Evolutionary conservation across 352 stramenopile genomes (phyloP), one percentile per base, ranked within the genome.

Genomic region (Globisporangium acanthophoron): DNA sequence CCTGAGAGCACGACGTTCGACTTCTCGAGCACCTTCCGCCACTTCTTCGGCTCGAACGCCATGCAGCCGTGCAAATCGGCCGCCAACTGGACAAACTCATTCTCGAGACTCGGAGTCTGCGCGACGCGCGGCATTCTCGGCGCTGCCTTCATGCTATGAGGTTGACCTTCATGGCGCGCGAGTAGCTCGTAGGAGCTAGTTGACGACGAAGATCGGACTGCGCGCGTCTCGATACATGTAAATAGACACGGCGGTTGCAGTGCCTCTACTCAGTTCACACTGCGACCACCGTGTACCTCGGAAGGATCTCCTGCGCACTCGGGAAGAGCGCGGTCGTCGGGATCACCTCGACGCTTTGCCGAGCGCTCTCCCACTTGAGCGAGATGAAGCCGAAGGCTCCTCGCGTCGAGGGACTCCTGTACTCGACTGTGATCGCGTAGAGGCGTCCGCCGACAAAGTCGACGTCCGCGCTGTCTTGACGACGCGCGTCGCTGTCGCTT

Each of bases 41-140:
- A 90, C 56, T 72, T 72, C 60, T 74, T 83, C 47, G 79, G 77
- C 58, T 87, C 65, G 48, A 87, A 90, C 5, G 65, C 59, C 58
- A 74, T 76, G 63, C 79, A 89, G 20, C 51, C 47, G 56, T 74
- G 51, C 52, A 89, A 48, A 12, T 79, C 76, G 0, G 54, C 67
- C 24, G 75, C 76, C 48, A 89, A 61, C 16, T 62, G 69, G 58
- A 89, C 66, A 21, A 74, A 86, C 48, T 74, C 73, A n/a, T 71
- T 78, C 20, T 48, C 51, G 16, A 27, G 50, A 3, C 8, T 7
- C 18, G 31, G 13, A 5, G 31, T 9, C 44, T 27, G 44, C 44
- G 20, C 44, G 5, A 18, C 44, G 1, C 11, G 44, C 20, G 44
- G 13, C n/a, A 9, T 13, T 31, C 44, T 21, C 12, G n/a, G 27